Percentiles rank a stretch among this genome's conserved stretches.
Evolutionary conservation across 495 filamentous ascomycete species (phyloP).

Genomic region (Podospora pseudoanserina): DNA sequence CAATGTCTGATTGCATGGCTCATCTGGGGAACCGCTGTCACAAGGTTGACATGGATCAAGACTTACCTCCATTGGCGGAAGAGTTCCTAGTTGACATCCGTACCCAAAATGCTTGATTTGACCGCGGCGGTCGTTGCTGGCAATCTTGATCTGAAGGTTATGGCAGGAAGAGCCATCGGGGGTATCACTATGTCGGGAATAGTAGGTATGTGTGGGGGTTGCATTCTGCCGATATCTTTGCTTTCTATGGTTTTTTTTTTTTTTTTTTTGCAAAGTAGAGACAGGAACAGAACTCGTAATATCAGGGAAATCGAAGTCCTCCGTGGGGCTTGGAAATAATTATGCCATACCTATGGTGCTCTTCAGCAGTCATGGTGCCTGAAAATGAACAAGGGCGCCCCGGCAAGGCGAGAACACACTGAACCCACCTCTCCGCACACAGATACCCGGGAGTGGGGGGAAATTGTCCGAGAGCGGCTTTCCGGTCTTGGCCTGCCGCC

Average conservation of each 20-base stretch:
- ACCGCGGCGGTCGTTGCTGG: not conserved
- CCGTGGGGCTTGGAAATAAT: no score
- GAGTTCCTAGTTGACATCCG: not conserved
- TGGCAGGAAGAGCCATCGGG: not conserved
- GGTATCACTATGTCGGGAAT: not conserved
- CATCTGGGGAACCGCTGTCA: conserved; percentile 2
- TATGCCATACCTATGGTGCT: not conserved
- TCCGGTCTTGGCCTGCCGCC: conserved; percentile 1
- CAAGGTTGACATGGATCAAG: not conserved
- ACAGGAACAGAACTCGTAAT: no score
- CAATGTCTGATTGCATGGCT: conserved; percentile 5
- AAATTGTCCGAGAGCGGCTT: conserved; percentile 1
- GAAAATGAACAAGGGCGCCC: not conserved
- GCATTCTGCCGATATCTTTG: not conserved
- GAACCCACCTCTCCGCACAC: not conserved
- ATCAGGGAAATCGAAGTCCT: no score
- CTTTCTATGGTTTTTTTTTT: not conserved
- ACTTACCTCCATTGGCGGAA: not conserved
- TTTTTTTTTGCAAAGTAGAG: no score
- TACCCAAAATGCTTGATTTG: not conserved
- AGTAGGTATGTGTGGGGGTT: not conserved
- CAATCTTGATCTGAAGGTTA: not conserved
- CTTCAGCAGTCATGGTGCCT: not conserved
- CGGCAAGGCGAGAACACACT: not conserved
- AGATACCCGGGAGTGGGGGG: not conserved